phyloP scores from a whole-genome alignment of 805 yeast genomes.

The Saccharomycopsis synnaedendra region DNA sequence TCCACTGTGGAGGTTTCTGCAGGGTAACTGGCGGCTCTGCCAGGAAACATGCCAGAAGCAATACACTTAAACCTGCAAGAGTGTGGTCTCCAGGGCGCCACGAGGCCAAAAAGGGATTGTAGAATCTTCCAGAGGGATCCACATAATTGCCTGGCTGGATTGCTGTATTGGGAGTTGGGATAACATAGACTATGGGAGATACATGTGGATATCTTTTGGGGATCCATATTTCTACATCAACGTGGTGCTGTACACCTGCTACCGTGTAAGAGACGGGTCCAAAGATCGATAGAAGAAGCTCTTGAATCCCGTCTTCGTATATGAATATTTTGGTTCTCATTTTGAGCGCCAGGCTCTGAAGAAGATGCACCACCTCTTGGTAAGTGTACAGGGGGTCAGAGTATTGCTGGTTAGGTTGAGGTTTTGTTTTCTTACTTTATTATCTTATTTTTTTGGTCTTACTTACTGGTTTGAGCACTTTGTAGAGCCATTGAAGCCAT shows the following conservation, averaged over 20 bases:
- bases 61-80: conserved; percentile 24
- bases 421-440: too few relatives aligned
- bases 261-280: conserved; percentile 36
- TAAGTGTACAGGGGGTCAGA: conserved; percentile 44
- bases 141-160: conserved; percentile 53
- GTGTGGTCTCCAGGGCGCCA: conserved; percentile 33
- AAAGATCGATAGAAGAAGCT: conserved; percentile 49
- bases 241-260: conserved; percentile 23
- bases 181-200: conserved; percentile 57
- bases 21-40: conserved; percentile 18
- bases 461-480: conserved; percentile 38
- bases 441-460: too few relatives aligned
- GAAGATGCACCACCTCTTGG: conserved; percentile 46
- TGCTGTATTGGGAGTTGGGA: conserved; percentile 36
- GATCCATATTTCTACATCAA: conserved; percentile 66
- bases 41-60: conserved; percentile 27
- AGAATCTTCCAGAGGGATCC: conserved; percentile 61
- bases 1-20: conserved; percentile 1
- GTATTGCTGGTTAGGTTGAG: conserved; percentile 33
- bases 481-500: conserved; percentile 46
- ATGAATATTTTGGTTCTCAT: conserved; percentile 63
- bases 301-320: conserved; percentile 43
- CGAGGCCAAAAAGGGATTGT: conserved; percentile 52
- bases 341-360: conserved; percentile 41
- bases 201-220: conserved; percentile 60